phyloP scores from a whole-genome alignment of 1,284 basidiomycete genomes.

The Puccinia hordei region DNA sequence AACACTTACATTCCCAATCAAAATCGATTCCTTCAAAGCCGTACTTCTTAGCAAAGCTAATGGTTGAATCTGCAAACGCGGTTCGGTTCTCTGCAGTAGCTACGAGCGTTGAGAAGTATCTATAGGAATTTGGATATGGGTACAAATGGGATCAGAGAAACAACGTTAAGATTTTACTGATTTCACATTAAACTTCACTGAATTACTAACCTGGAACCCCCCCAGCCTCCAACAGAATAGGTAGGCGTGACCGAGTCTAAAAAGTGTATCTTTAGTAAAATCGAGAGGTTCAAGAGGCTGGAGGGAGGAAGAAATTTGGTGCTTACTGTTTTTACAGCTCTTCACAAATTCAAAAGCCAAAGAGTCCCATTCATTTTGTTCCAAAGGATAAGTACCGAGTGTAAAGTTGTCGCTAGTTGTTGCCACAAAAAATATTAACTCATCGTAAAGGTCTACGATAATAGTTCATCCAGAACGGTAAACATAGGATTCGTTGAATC shows the following conservation, averaged over 20 bases:
- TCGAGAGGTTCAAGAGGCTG: not conserved
- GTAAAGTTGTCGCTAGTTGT: slow-evolving; percentile 37
- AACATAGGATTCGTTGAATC: too few species aligned
- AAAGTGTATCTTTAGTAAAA: not conserved
- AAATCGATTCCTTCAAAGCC: slow-evolving; percentile 45
- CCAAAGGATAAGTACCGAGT: slow-evolving; percentile 4
- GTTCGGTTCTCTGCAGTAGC: slow-evolving; percentile 46
- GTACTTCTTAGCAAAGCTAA: slow-evolving; percentile 46
- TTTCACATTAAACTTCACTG: not conserved
- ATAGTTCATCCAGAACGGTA: too few species aligned
- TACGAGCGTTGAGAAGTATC: slow-evolving; percentile 35
- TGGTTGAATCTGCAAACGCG: slow-evolving; percentile 28
- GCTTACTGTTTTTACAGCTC: slow-evolving; percentile 37
- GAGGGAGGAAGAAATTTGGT: too few species aligned
- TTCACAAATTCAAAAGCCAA: slow-evolving; percentile 33
- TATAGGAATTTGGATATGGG: not conserved
- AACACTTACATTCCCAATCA: slow-evolving; percentile 49
- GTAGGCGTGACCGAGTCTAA: slow-evolving; percentile 33
- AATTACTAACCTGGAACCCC: slow-evolving; percentile 22
- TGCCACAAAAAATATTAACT: slow-evolving; percentile 42
- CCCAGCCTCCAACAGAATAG: slow-evolving; percentile 40
- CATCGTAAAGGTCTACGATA: slow-evolving; percentile 41
- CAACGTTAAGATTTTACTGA: too few species aligned
- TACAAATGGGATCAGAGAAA: too few species aligned
- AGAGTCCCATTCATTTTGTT: slow-evolving; percentile 8